Evolutionary conservation across 1,284 basidiomycete species (phyloP), one percentile per base, ranked within the genome.

Genomic region (Melampsora americana): DNA sequence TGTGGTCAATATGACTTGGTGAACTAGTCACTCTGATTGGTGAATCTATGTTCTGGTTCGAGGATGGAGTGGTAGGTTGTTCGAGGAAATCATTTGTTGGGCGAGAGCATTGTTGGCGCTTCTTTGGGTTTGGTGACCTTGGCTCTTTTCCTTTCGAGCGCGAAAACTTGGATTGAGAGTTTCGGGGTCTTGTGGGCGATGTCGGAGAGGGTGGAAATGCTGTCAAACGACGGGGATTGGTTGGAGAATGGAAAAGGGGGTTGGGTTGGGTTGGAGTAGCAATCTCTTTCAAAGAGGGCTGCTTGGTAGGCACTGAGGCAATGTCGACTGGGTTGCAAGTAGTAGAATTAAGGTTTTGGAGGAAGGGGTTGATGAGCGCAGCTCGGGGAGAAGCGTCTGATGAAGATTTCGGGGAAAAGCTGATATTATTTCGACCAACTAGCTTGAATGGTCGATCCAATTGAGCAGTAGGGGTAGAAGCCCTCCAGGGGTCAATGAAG

Each of bases 401-500:
- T 23, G 53, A 59, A 0, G 53, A 59, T 26, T 59, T 59, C 11
- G 28, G 53, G 12, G 53, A 59, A 5, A 59, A 59, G 28, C 28
- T 59, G 53, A 59, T 59, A 0, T 59, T 0, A 20, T 59, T 26
- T 59, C 53, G 53, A 59, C 53, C 53, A 26, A 28, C 28, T 28
- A 59, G 28, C 53, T 28, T 59, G 28, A 23, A 59, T 11, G 53
- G 53, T 2, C 53, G 28, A 59, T 59, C 53, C 23, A 59, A 28
- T 59, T 59, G 53, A 59, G 53, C n/a, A 23, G 53, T 59, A 28
- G 53, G 53, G 18, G 53, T 59, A 59, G 28, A 23, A 16, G 53
- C 53, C 28, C 53, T 59, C 53, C 53, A 59, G 28, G 53, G 53
- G 28, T 59, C 53, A 59, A 59, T 59, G 53, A 59, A 59, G 23